Conservation (phyloP, 1,284 basidiomycete genomes). For the Phellinidium pouzarii region DNA sequence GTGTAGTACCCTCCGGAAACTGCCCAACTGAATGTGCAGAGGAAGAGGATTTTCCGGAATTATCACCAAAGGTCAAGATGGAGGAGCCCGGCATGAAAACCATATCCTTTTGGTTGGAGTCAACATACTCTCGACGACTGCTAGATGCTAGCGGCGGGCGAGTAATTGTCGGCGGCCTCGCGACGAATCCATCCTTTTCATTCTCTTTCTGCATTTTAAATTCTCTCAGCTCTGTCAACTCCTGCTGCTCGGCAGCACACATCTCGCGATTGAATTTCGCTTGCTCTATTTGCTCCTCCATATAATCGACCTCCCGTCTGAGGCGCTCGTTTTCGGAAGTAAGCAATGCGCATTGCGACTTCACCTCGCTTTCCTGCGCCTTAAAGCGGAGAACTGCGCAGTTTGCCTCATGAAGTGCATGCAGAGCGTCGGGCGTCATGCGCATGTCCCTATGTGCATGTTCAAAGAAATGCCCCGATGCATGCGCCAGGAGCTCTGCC, state of each 20-base stretch:
- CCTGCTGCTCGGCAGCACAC: background rate
- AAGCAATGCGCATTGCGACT: slow-evolving; percentile 28
- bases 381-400: slow-evolving; percentile 37
- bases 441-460: slow-evolving; percentile 24
- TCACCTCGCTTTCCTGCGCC: slow-evolving; percentile 35
- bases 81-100: background rate
- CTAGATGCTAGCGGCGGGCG: too few species aligned
- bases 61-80: background rate
- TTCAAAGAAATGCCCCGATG: slow-evolving; percentile 48
- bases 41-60: background rate
- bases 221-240: background rate
- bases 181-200: background rate
- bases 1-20: background rate
- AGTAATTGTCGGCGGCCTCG: background rate
- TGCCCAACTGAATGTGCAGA: background rate
- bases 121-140: background rate
- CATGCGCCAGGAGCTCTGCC: slow-evolving; percentile 51
- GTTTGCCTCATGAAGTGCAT: slow-evolving; percentile 41
- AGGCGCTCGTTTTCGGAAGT: slow-evolving; percentile 26
- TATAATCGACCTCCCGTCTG: background rate
- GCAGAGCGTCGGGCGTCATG: slow-evolving; percentile 24
- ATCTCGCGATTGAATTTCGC: background rate
- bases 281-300: slow-evolving; percentile 2
- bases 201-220: background rate
- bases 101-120: background rate